Base-by-base conservation (phyloP, 2,329 filamentous ascomycete genomes). In the Sclerotinia nivalis region DNA sequence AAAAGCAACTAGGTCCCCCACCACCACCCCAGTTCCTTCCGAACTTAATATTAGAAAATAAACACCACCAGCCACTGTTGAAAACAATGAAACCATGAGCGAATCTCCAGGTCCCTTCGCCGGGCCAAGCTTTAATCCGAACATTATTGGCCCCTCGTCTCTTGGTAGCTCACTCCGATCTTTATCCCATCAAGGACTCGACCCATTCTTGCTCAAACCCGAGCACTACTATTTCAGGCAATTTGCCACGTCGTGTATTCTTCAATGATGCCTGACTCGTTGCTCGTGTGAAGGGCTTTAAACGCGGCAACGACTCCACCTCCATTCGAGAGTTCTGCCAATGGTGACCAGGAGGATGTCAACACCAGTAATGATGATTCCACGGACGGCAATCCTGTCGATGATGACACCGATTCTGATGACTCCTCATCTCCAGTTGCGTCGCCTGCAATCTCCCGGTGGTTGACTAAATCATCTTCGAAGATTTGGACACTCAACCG, bases 401-500 rank as follows among this genome's bases (percentile, higher is more conserved):
- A 56, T 37, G 5, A 8, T 20, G 18, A 56, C 0, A n/a, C 12
- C 4, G 5, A 4, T 56, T 37, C 31, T 6, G 4, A 37, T 20
- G 34, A n/a, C 1, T 34, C 31, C 15, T 47, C 45, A 22, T 47
- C 20, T 47, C 45, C 45, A 22, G 45, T 9, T 47, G 15, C 45
- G 20, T 22, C 6, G 12, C 7, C 20, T 13, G 31, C 13, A 37
- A 37, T 2, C 2, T 22, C 2, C 9, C 10, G 4, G 5, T 7
- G 2, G 4, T 37, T 4, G n/a, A 56, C 20, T 2, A 7, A 1
- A 56, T 37, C 54, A 0, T 56, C 31, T 6, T 34, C 20, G 10
- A 40, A 40, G 2, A 40, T 13, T 40, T 40, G 1, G 37, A 40
- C 76, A 69, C 0, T 69, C 77, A 55, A 80, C 72, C 0, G 74